Conservation (phyloP, 208 protist species). For the Tritrichomonas musculus region DNA sequence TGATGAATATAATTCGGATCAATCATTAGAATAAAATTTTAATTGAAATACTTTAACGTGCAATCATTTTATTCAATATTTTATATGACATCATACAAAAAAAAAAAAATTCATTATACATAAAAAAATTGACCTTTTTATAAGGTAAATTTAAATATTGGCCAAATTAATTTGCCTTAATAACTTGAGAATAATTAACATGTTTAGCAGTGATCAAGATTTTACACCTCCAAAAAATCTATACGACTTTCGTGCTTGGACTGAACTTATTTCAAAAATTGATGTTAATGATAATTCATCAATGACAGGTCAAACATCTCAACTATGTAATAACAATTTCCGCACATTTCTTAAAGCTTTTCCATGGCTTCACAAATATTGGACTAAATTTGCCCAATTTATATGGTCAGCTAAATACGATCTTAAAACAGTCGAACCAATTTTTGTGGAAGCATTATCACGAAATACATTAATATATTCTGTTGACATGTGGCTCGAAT, state of each 20-base stretch:
- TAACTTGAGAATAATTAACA: too few species aligned
- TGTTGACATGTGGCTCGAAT: neutral
- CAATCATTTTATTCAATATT: too few species aligned
- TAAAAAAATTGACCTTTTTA: too few species aligned
- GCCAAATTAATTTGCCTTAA: too few species aligned
- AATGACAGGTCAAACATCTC: neutral
- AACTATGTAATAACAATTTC: neutral
- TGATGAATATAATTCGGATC: constrained; percentile 15
- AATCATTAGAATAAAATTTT: too few species aligned
- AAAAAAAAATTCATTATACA: too few species aligned
- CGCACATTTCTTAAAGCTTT: neutral
- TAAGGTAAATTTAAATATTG: too few species aligned
- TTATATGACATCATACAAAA: too few species aligned
- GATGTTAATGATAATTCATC: neutral
- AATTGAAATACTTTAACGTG: too few species aligned
- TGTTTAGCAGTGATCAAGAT: too few species aligned
- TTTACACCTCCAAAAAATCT: neutral
- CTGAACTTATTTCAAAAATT: neutral
- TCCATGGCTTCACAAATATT: neutral
- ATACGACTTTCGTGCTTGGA: neutral
- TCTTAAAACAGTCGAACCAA: neutral
- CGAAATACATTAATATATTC: neutral
- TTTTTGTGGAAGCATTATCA: neutral
- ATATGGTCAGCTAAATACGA: neutral
- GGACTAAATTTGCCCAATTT: neutral